A percentile compares a stretch with the other conserved stretches of the same genome.
phyloP scores from a whole-genome alignment of 2,329 filamentous ascomycete species.

The Colletotrichum camelliae region DNA sequence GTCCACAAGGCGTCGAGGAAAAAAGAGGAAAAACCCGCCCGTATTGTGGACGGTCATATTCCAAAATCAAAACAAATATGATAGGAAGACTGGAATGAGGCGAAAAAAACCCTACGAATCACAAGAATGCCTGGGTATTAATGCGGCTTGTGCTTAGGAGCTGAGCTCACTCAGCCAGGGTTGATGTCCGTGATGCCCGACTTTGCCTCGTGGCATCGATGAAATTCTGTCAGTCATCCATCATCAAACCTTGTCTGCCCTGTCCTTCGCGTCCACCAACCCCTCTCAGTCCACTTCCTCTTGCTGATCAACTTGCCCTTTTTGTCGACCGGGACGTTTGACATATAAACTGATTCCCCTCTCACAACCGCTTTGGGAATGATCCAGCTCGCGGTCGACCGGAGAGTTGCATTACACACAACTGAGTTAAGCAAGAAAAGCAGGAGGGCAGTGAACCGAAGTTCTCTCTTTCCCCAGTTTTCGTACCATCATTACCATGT shows the following conservation, averaged over 20 bases:
- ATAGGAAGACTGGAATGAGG: background rate
- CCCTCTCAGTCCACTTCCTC: background rate
- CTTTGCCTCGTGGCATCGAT: slow-evolving; percentile 3
- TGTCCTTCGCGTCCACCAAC: background rate
- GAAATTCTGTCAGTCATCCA: background rate
- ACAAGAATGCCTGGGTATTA: background rate
- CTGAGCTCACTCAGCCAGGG: background rate
- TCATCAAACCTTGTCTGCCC: background rate
- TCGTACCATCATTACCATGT: background rate
- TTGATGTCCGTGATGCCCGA: background rate
- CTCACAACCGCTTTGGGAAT: background rate
- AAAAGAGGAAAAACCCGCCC: background rate
- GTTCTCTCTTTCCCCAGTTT: background rate
- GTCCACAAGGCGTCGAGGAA: background rate
- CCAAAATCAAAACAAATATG: background rate
- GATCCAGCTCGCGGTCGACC: background rate
- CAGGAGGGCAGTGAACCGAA: background rate
- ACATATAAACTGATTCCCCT: background rate
- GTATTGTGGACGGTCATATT: background rate
- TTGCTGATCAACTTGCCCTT: background rate
- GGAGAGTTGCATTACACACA: background rate
- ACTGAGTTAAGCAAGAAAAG: background rate
- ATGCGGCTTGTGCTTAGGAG: background rate
- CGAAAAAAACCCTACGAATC: background rate
- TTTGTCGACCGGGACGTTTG: background rate